Base-by-base conservation (phyloP, 352 stramenopile genomes). In the Aphanomyces stellatus region DNA sequence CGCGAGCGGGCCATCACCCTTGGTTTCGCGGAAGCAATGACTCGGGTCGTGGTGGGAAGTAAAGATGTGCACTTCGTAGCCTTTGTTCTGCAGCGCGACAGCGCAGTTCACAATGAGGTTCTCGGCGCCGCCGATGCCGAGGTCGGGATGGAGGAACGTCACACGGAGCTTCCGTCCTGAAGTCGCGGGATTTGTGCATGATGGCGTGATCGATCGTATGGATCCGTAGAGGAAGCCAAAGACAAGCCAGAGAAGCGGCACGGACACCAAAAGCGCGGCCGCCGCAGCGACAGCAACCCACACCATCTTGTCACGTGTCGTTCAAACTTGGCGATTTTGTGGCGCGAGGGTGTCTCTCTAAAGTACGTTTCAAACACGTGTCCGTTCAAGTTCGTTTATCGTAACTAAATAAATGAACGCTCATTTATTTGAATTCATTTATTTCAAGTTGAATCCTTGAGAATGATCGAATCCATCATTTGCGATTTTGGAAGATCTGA, bases 101-200 rank as follows among this genome's bases (percentile, higher is more conserved):
- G 90, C 92, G 4, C 88, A 86, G 72, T 96, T 96, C 40, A 98
- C 90, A 19, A 98, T 82, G 43, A 97, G 85, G 72, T 94, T 91
- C 71, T 99, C 96, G 5, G 95, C 96, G 42, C 96, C 96, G 60
- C 97, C 97, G 61, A 99, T 98, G 43, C 97, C 97, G 30, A 99
- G 95, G 76, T 99, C 97, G 11, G 98, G 92, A 76, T 99, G 97
- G 53, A 99, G 67, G 71, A 99, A 99, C n/a, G 93, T 87, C 37
- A 99, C 80, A 19, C 48, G 41, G 19, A 55, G 6, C 49, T 65
- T 41, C 17, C 40, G 22, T 27, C 22, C 31, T 35, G 49, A 24
- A 25, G 17, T 19, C 11, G 34, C 25, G 10, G 37, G n/a, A n/a
- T n/a, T n/a, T 6, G 33, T 37, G 10, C 17, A 8, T 28, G 46